Conservation (phyloP, 2,329 filamentous ascomycete species). For the Verticillium alfalfae region DNA sequence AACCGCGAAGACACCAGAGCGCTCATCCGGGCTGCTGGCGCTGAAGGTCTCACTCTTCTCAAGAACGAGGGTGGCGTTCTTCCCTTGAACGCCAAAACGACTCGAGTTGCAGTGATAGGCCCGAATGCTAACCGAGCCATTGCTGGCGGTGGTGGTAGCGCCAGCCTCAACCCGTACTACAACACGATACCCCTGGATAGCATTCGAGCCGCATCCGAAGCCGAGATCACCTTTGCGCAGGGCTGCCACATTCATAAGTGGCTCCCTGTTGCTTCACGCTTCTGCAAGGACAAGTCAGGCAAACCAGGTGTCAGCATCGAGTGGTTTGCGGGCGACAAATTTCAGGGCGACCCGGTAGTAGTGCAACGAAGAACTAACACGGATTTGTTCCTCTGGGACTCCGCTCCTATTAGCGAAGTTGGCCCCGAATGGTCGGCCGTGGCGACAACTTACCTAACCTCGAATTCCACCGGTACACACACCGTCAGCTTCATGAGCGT, state of each 20-base stretch:
- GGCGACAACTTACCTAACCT: slow-evolving; percentile 54
- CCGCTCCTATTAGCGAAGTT: slow-evolving; percentile 53
- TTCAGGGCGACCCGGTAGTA: slow-evolving; percentile 50
- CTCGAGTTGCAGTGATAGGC: slow-evolving; percentile 60
- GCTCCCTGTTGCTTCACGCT: slow-evolving; percentile 56
- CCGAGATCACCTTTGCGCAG: slow-evolving; percentile 53
- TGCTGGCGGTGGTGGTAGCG: slow-evolving; percentile 63
- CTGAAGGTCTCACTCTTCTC: slow-evolving; percentile 57
- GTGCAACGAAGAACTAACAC: slow-evolving; percentile 57
- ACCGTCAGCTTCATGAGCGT: slow-evolving; percentile 65
- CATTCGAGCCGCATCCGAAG: slow-evolving; percentile 47
- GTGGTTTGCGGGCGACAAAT: slow-evolving; percentile 59
- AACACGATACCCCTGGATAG: slow-evolving; percentile 60
- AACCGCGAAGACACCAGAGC: slow-evolving; percentile 51
- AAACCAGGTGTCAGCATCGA: slow-evolving; percentile 58
- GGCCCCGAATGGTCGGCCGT: slow-evolving; percentile 60
- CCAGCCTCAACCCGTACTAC: slow-evolving; percentile 65
- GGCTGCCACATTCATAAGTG: slow-evolving; percentile 62
- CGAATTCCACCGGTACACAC: slow-evolving; percentile 54
- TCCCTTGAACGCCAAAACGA: slow-evolving; percentile 48
- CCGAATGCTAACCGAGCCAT: slow-evolving; percentile 64
- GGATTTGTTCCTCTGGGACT: slow-evolving; percentile 67
- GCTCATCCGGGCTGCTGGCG: slow-evolving; percentile 56
- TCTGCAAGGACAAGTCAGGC: slow-evolving; percentile 50
- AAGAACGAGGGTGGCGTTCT: slow-evolving; percentile 58